phyloP scores from a whole-genome alignment of 768 basidiomycete genomes.

The Russula brevipes region DNA sequence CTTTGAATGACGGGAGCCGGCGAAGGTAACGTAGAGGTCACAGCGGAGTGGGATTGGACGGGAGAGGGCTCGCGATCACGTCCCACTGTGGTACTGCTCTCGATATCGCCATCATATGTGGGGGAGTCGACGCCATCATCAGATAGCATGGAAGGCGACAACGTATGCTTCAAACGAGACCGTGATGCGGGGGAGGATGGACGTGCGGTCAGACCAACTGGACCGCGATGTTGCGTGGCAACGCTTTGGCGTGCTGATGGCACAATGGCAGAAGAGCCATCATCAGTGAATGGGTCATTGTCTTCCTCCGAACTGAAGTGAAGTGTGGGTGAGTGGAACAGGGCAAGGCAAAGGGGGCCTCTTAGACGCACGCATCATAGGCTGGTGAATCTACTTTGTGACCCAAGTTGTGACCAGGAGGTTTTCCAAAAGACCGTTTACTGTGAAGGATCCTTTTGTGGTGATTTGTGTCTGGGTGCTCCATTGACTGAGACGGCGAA shows the following conservation, averaged over 20 bases:
- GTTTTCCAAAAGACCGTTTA: conserved; percentile 69
- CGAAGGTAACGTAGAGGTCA: conserved; percentile 25
- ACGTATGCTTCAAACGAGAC: conserved; percentile 36
- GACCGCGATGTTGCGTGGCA: conserved; percentile 28
- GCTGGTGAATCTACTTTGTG: conserved; percentile 63
- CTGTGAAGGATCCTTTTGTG: conserved; percentile 30
- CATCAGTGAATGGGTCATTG: conserved; percentile 82
- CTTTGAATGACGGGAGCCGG: conserved; percentile 9
- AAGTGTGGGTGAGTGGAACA: conserved; percentile 27
- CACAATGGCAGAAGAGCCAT: conserved; percentile 50
- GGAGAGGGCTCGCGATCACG: conserved; percentile 36
- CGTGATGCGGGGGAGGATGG: conserved; percentile 24
- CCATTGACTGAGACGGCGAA: conserved; percentile 6
- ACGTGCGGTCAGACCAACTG: conserved; percentile 10
- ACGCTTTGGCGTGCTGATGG: conserved; percentile 25
- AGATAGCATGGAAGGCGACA: conserved; percentile 40
- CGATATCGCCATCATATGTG: conserved; percentile 87
- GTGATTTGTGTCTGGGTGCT: conserved; percentile 17
- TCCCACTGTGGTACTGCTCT: conserved; percentile 64
- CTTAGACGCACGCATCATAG: conserved; percentile 54
- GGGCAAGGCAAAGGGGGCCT: conserved; percentile 11
- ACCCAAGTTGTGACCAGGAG: too few relatives aligned
- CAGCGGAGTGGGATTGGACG: conserved; percentile 27
- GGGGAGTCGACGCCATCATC: conserved; percentile 80
- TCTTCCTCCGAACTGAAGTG: conserved; percentile 71